Percentiles rank a stretch among this genome's conserved stretches.
These are phyloP conservation scores for Calonectria honghensis DNA, from an alignment of 2,329 filamentous ascomycete species.

Conservation along the genomic window DNA sequence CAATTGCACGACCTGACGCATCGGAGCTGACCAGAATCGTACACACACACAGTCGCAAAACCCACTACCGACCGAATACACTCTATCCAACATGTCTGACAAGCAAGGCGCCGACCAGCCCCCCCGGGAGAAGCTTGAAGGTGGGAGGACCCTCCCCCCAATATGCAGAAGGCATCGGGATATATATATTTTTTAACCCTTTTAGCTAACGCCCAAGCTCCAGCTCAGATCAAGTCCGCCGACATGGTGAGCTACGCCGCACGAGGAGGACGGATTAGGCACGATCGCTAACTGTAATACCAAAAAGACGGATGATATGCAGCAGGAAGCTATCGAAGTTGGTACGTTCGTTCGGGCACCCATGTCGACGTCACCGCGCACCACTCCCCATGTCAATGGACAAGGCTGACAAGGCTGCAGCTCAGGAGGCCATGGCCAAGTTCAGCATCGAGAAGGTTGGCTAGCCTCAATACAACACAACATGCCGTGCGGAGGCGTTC, in stretches of 20 bases:
- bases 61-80: constrained; percentile 3
- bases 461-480: constrained; percentile 17
- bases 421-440: constrained; percentile 78
- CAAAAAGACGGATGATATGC: constrained; percentile 94
- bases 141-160: constrained; percentile 64
- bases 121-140: constrained; percentile 85
- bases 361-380: constrained; percentile 26
- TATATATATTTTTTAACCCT: neutral
- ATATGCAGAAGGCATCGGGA: constrained; percentile 11
- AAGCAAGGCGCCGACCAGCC: constrained; percentile 61
- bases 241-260: constrained; percentile 85
- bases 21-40: constrained; percentile 31
- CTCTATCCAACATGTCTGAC: constrained; percentile 61
- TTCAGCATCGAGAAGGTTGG: constrained; percentile 77
- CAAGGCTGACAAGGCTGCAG: constrained; percentile 62
- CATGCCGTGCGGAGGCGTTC: constrained; percentile 10
- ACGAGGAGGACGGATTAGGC: constrained; percentile 35
- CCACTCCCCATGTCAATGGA: constrained; percentile 28
- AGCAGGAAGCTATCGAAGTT: constrained; percentile 94
- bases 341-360: constrained; percentile 76
- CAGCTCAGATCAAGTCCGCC: constrained; percentile 97
- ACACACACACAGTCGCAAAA: constrained; percentile 24
- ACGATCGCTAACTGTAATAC: constrained; percentile 55
- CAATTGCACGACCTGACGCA: constrained; percentile 22
- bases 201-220: constrained; percentile 47